Evolutionary conservation across 345 rosid species (phyloP).

Genomic region (Corchorus olitorius): DNA sequence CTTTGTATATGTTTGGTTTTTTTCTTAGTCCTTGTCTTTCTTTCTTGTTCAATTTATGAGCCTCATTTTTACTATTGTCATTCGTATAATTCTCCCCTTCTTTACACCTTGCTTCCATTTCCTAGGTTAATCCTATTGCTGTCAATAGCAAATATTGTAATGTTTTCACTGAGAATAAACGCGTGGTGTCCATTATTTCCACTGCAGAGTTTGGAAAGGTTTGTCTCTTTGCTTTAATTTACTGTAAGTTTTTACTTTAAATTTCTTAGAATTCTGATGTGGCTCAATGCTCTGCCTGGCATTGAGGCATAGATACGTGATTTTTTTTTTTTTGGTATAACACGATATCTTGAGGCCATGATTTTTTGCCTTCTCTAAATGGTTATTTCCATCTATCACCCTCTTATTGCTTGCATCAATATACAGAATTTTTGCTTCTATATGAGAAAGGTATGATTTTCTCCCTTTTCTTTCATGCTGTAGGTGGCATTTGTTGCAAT

Average conservation of each 20-base stretch:
- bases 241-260: neutral
- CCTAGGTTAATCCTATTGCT: constrained; percentile 92
- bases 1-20: neutral
- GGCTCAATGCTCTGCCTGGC: neutral
- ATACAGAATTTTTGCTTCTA: neutral
- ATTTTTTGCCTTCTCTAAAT: neutral
- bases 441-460: neutral
- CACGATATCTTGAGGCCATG: neutral
- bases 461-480: constrained; percentile 4
- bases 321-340: neutral
- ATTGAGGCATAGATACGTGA: neutral
- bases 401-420: neutral
- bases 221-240: constrained; percentile 19
- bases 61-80: neutral
- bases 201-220: constrained; percentile 89
- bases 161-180: constrained; percentile 90
- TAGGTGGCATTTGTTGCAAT: constrained; percentile 96
- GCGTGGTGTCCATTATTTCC: constrained; percentile 68
- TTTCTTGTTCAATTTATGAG: neutral
- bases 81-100: constrained; percentile 7
- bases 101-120: constrained; percentile 13
- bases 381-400: neutral
- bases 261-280: neutral
- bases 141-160: constrained; percentile 94
- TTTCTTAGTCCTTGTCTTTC: neutral